Conservation (phyloP, 2,329 filamentous ascomycete species). For the Fusarium odoratissimum region DNA sequence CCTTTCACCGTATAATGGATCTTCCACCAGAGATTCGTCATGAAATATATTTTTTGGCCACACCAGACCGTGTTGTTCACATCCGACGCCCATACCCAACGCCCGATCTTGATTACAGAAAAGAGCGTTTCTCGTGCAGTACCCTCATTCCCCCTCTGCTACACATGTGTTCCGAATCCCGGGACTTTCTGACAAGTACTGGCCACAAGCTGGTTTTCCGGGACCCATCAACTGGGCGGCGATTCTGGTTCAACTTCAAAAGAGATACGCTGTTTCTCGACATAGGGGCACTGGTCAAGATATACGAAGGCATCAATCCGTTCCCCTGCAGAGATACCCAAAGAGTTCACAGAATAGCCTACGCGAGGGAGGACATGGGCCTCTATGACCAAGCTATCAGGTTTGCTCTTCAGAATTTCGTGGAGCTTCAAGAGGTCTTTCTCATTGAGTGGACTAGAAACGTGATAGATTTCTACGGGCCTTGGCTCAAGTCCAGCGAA, state of each 20-base stretch:
- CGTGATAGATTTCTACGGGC: rapidly evolving
- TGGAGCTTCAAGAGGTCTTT: not conserved
- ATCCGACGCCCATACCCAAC: not conserved
- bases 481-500: not conserved
- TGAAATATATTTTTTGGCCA: not conserved
- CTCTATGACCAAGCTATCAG: rapidly evolving
- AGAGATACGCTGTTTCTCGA: not conserved
- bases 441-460: not conserved
- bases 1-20: not conserved
- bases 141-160: not conserved
- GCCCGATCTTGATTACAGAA: not conserved
- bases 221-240: not conserved
- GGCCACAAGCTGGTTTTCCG: not conserved
- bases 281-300: not conserved
- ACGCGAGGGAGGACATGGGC: not conserved
- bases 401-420: not conserved
- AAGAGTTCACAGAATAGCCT: not conserved
- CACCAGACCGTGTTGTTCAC: not conserved
- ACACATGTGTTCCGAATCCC: not conserved
- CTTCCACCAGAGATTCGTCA: not conserved
- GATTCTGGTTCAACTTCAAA: not conserved
- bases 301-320: not conserved
- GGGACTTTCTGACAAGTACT: not conserved
- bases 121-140: not conserved
- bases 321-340: not conserved